Conservation (phyloP, 179 eudicot genomes). For the Carnegiea gigantea region DNA sequence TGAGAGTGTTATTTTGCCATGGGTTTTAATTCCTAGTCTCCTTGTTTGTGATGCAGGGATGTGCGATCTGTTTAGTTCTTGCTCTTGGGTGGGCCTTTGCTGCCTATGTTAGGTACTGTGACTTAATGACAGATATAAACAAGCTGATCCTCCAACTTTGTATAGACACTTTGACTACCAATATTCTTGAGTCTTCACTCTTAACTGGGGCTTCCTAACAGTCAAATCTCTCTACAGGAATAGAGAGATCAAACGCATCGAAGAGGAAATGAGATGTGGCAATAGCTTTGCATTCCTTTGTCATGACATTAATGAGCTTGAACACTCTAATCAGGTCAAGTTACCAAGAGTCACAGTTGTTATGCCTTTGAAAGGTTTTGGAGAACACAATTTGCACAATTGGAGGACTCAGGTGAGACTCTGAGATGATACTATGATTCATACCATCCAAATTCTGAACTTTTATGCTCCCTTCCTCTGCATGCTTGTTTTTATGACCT, state of each 20-base stretch:
- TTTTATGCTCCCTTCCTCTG: neutral
- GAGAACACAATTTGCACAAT: conserved; percentile 91
- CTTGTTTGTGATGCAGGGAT: conserved; percentile 55
- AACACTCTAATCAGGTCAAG: conserved; percentile 74
- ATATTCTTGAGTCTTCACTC: neutral
- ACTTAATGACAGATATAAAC: neutral
- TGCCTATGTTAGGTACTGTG: conserved; percentile 74
- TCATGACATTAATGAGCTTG: conserved; percentile 76
- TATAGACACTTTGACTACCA: neutral
- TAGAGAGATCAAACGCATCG: conserved; percentile 76
- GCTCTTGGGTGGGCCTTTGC: conserved; percentile 87
- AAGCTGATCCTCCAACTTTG: neutral
- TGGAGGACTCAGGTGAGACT: conserved; percentile 91
- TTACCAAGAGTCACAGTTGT: conserved; percentile 86
- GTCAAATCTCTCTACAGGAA: conserved; percentile 39
- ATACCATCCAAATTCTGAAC: neutral
- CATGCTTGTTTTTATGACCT: neutral
- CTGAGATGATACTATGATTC: neutral
- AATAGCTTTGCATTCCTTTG: conserved; percentile 80
- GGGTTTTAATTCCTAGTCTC: neutral
- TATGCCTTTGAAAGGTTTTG: conserved; percentile 97
- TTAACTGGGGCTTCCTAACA: conserved; percentile 11
- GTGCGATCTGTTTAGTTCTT: conserved; percentile 61
- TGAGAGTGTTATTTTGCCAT: neutral
- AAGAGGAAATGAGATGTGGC: conserved; percentile 54